Evolutionary conservation across 2,329 filamentous ascomycete genomes (phyloP), one percentile per base, ranked within the genome.

Genomic region (Ilyonectria mors-panacis): DNA sequence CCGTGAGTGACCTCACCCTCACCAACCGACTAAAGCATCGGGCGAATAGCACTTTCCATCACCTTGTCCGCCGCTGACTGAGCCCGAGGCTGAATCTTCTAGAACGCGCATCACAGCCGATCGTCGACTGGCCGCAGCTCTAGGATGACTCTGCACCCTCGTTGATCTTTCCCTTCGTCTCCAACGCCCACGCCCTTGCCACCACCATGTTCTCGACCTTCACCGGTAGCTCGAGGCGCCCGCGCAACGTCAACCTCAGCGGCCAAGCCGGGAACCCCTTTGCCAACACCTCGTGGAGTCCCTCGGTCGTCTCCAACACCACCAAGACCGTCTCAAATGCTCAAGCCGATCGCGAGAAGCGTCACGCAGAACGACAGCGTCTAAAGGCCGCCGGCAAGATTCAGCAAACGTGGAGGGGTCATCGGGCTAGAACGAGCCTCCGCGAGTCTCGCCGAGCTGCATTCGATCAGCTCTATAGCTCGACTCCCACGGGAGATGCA

Each of bases 161-260:
- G 50, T 57, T 71, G 57, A 66, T 26, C 53, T 54, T 50, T 26
- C 61, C 26, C 56, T 55, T 42, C 37, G 54, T 64, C 54, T 55
- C 44, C 53, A 45, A 63, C 42, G 51, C 51, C 66, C 62, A 39
- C 62, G 59, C 50, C 45, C 58, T 60, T 58, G 19, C 57, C 64
- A 54, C 60, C 73, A 75, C 73, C 78, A 98, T 98, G 95, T 97
- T 96, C 83, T 91, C 93, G 68, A 94, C 93, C 60, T 99, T 99
- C 83, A 96, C 93, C 26, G 96, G 96, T 74, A 93, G 84, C 81
- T 93, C 94, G 75, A 91, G 94, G 77, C 93, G 93, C 73, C 92
- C 92, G 68, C 92, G 96, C 72, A 95, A 98, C 80, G 94, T 98
- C 78, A 98, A 98, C 82, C 91, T 99, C 68, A 96, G 94, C 72